Conservation (phyloP, 306 rosid species). For the Comarum palustre region DNA sequence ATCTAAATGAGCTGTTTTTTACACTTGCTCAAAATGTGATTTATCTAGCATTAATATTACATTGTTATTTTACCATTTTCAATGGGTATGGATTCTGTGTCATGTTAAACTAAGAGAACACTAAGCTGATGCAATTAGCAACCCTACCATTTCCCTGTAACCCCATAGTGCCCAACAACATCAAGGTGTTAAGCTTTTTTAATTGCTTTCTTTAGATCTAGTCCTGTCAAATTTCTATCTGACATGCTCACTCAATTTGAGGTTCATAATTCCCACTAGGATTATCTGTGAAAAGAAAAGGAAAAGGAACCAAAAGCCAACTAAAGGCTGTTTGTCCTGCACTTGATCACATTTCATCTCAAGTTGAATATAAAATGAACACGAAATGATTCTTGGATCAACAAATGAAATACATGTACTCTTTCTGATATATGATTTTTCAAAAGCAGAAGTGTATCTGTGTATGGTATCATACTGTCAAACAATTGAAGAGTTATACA, state of each 20-base stretch:
- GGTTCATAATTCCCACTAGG: slow-evolving; percentile 30
- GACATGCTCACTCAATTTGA: slow-evolving; percentile 34
- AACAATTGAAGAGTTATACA: neutral
- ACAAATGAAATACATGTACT: slow-evolving; percentile 9
- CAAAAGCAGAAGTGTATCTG: neutral
- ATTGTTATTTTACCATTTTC: neutral
- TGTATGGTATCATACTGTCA: neutral
- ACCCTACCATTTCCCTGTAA: neutral
- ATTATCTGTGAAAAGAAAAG: slow-evolving; percentile 26
- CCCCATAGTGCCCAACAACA: slow-evolving; percentile 33
- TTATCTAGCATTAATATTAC: neutral
- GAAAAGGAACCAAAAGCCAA: slow-evolving; percentile 25
- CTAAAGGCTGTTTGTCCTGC: slow-evolving; percentile 40
- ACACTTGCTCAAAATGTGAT: neutral
- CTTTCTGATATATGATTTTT: neutral
- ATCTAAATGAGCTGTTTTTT: no score
- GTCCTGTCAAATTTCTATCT: slow-evolving; percentile 32
- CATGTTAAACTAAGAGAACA: neutral
- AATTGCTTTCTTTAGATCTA: slow-evolving; percentile 18
- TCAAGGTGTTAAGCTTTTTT: slow-evolving; percentile 22
- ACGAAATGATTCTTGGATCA: slow-evolving; percentile 1
- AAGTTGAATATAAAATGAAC: neutral
- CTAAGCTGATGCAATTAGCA: neutral
- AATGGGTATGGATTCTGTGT: neutral
- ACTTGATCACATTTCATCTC: slow-evolving; percentile 14